These are phyloP conservation scores for Ruellia speciosa DNA, from an alignment of 305 asterid genomes.

Conservation along the genomic window DNA sequence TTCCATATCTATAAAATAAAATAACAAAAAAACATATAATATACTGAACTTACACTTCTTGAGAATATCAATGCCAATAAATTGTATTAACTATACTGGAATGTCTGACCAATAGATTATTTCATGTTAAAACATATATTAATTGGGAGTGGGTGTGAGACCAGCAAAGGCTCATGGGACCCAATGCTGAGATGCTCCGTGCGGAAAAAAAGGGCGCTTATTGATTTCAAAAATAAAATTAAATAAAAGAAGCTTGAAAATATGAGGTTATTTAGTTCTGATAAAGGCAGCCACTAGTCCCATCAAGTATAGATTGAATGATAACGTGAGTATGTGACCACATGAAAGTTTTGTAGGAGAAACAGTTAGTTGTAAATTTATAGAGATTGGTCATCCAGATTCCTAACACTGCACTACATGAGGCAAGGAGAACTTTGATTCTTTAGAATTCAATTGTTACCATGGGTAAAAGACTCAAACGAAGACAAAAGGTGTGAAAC, in stretches of 20 bases:
- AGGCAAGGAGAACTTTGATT: background rate
- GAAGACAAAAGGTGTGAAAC: no score
- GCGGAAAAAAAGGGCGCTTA: background rate
- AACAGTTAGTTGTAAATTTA: background rate
- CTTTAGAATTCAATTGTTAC: background rate
- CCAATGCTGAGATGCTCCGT: background rate
- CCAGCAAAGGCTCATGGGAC: background rate
- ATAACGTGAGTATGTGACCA: no score
- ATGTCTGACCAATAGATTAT: no score
- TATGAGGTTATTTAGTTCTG: no score
- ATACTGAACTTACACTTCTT: conserved; percentile 13
- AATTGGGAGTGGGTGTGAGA: background rate
- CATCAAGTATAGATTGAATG: no score
- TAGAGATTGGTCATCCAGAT: background rate
- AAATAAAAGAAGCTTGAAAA: background rate
- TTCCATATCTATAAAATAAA: conserved; percentile 76
- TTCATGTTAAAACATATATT: no score
- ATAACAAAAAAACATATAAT: conserved; percentile 26
- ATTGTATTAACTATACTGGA: background rate
- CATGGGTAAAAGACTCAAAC: background rate
- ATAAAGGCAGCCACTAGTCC: no score
- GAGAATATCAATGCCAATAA: conserved; percentile 1
- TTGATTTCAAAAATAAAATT: background rate
- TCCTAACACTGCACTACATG: background rate
- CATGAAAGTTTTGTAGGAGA: no score